Conservation (phyloP, 495 filamentous ascomycete species). For the Penicillium angulare region DNA sequence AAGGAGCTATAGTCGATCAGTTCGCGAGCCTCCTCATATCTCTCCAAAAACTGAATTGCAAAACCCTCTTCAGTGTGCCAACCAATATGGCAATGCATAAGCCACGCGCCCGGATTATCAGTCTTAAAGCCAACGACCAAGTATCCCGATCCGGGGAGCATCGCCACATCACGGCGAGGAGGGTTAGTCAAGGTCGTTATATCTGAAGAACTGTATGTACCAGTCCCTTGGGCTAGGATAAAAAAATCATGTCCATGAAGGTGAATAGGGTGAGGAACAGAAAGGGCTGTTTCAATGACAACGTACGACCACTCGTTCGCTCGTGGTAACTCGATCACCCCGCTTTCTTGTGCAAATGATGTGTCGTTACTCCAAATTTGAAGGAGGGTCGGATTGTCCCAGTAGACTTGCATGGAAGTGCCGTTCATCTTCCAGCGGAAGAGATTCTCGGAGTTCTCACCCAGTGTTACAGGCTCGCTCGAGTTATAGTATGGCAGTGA, state of each 20-base stretch:
- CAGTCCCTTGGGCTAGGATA: conserved; percentile 5
- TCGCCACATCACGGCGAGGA: background rate
- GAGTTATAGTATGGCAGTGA: background rate
- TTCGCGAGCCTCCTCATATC: too few species aligned
- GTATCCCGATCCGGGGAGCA: background rate
- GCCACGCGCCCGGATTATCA: conserved; percentile 68
- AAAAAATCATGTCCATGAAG: conserved; percentile 29
- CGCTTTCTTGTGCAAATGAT: conserved; percentile 1
- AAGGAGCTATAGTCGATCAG: too few species aligned
- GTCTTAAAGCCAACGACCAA: background rate
- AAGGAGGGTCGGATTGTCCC: conserved; percentile 16
- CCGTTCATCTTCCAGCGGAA: conserved; percentile 20
- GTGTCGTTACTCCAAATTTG: conserved; percentile 12
- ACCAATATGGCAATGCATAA: too few species aligned
- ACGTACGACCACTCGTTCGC: conserved; percentile 60
- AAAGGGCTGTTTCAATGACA: conserved; percentile 30
- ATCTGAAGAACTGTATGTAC: background rate
- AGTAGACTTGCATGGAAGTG: conserved; percentile 17
- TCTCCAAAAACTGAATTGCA: too few species aligned
- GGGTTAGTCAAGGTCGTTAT: background rate
- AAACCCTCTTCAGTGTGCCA: too few species aligned
- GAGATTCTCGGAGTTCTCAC: conserved; percentile 4
- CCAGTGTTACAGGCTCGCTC: conserved; percentile 8
- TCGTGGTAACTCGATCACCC: conserved; percentile 27
- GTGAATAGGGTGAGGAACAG: conserved; percentile 25